A percentile compares a stretch with the other conserved stretches of the same genome.
phyloP scores from a whole-genome alignment of 805 yeast genomes.

The Yarrowia keelungensis region DNA sequence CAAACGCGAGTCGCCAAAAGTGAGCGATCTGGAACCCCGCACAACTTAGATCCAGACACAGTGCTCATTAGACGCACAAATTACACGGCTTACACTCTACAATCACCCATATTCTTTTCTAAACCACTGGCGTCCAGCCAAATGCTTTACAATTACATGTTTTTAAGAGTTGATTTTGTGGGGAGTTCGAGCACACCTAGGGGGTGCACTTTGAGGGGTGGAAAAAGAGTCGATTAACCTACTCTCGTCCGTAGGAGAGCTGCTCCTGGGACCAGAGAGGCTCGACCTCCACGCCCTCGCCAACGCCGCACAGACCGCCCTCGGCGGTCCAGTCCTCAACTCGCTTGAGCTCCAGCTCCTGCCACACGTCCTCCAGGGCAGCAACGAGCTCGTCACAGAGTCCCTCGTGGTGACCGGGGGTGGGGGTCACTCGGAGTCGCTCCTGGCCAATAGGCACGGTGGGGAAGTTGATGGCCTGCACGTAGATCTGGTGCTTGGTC shows the following conservation, averaged over 20 bases:
- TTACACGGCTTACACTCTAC: too few species aligned
- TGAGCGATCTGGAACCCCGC: too few species aligned
- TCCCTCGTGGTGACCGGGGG: slow-evolving; percentile 90
- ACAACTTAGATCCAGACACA: too few species aligned
- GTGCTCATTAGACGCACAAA: too few species aligned
- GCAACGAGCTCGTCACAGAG: slow-evolving; percentile 75
- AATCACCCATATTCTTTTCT: background rate
- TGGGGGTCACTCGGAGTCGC: slow-evolving; percentile 96
- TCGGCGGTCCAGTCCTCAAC: slow-evolving; percentile 73
- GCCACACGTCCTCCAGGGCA: slow-evolving; percentile 83
- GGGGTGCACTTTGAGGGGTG: background rate
- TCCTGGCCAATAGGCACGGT: slow-evolving; percentile 96
- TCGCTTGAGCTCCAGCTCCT: slow-evolving; percentile 74
- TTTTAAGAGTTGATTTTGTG: slow-evolving; percentile 14
- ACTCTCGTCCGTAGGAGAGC: slow-evolving; percentile 11
- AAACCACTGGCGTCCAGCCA: slow-evolving; percentile 32
- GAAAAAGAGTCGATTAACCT: background rate
- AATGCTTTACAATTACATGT: slow-evolving; percentile 32
- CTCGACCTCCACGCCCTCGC: slow-evolving; percentile 59
- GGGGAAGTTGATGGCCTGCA: slow-evolving; percentile 98
- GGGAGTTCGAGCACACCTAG: background rate
- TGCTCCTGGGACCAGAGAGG: slow-evolving; percentile 85
- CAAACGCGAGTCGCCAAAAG: too few species aligned
- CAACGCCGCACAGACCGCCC: slow-evolving; percentile 95
- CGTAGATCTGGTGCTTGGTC: slow-evolving; percentile 85